Conservation (phyloP, 1,284 basidiomycete species). For the Moesziomyces globuligerus region DNA sequence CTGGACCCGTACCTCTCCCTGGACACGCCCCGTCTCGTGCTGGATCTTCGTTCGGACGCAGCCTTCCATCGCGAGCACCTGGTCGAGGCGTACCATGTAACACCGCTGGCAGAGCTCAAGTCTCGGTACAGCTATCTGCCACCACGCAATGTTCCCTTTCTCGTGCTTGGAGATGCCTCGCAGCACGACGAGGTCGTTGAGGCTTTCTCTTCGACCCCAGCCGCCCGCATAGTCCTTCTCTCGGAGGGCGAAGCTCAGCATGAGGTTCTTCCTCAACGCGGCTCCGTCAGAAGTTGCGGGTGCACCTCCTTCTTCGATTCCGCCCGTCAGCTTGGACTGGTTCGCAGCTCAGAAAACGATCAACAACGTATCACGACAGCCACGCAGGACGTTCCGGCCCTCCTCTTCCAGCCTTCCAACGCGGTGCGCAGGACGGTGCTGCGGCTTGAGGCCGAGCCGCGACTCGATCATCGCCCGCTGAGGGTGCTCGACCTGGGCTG, state of each 20-base stretch:
- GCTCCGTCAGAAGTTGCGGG: background rate
- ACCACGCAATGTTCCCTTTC: conserved; percentile 23
- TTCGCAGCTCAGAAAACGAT: conserved; percentile 11
- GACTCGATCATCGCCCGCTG: background rate
- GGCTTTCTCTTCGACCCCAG: conserved; percentile 12
- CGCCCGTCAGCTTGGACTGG: conserved; percentile 3
- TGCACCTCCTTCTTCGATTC: conserved; percentile 3
- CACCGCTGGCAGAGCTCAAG: conserved; percentile 25
- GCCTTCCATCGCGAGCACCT: conserved; percentile 35
- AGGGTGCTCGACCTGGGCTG: conserved; percentile 39
- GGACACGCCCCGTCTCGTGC: conserved; percentile 24
- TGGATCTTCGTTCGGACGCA: conserved; percentile 25
- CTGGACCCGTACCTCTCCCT: conserved; percentile 17
- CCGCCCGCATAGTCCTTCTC: conserved; percentile 21
- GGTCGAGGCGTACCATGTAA: conserved; percentile 27
- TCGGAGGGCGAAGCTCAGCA: no score
- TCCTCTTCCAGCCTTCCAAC: conserved; percentile 34
- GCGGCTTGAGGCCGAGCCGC: conserved; percentile 1
- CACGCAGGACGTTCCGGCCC: conserved; percentile 22
- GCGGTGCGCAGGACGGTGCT: conserved; percentile 23
- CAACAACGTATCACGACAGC: conserved; percentile 3
- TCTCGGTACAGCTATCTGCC: conserved; percentile 47
- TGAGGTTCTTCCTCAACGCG: background rate
- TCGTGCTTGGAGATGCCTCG: conserved; percentile 16
- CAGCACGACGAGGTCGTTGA: conserved; percentile 16